Percentiles rank a stretch among this genome's conserved stretches.
These are phyloP conservation scores for Guadua angustifolia DNA, from an alignment of 176 grass and related monocot genomes.

Conservation along the genomic window DNA sequence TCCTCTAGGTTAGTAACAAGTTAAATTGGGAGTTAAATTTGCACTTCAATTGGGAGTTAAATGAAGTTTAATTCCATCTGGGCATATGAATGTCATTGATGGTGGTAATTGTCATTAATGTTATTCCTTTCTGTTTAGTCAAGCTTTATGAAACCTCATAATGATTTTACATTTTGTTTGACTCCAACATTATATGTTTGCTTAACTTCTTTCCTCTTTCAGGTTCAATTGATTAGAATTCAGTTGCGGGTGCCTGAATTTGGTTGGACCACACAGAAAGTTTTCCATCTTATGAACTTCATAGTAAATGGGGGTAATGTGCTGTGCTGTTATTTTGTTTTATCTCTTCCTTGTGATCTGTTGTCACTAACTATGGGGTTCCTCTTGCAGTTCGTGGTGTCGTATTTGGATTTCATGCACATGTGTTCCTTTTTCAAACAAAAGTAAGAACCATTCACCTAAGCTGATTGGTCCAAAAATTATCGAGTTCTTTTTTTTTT, in stretches of 20 bases:
- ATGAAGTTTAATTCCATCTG: neutral
- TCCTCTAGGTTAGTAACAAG: no score
- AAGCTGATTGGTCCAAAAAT: constrained; percentile 29
- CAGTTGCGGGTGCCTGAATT: constrained; percentile 77
- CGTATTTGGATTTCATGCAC: constrained; percentile 74
- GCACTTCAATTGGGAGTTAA: neutral
- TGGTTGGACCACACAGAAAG: constrained; percentile 93
- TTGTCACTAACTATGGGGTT: constrained; percentile 34
- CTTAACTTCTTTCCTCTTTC: constrained; percentile 18
- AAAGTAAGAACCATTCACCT: constrained; percentile 55
- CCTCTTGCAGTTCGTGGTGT: constrained; percentile 68
- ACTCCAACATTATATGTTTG: neutral
- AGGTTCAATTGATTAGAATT: constrained; percentile 93
- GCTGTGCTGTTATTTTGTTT: constrained; percentile 6
- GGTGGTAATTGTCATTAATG: neutral
- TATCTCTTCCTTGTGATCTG: neutral
- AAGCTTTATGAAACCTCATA: neutral
- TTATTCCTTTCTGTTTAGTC: neutral
- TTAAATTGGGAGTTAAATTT: neutral
- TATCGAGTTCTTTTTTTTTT: no score
- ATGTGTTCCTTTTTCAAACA: constrained; percentile 64
- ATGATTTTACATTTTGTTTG: neutral
- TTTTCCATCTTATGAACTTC: constrained; percentile 98
- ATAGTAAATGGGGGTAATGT: constrained; percentile 81
- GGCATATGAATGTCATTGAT: neutral